These are phyloP conservation scores for Linnemannia schmuckeri DNA, from an alignment of 192 early-diverging fungal genomes.

Conservation along the genomic window DNA sequence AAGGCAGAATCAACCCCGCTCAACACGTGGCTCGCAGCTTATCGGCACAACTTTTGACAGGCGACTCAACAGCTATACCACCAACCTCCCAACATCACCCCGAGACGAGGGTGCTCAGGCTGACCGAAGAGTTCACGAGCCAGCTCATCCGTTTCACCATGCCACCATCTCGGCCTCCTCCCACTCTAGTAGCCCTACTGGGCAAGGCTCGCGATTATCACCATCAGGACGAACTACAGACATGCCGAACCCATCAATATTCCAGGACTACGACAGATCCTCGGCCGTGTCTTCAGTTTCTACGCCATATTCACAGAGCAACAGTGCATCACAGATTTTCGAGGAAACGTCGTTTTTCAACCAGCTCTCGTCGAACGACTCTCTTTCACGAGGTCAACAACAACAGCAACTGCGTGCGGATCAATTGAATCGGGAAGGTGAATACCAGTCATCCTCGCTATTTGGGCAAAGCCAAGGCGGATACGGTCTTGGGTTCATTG, in stretches of 20 bases:
- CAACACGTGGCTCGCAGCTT: slow-evolving; percentile 44
- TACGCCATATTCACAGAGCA: slow-evolving; percentile 53
- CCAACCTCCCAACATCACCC: slow-evolving; percentile 34
- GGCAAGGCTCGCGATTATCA: background rate
- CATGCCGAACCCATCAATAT: background rate
- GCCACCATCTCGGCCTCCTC: slow-evolving; percentile 33
- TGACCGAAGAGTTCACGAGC: slow-evolving; percentile 18
- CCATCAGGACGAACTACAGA: background rate
- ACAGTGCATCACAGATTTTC: slow-evolving; percentile 53
- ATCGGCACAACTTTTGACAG: slow-evolving; percentile 12
- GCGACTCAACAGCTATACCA: background rate
- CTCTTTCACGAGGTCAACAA: slow-evolving; percentile 35
- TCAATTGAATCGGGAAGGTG: background rate
- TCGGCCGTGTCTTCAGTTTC: slow-evolving; percentile 36
- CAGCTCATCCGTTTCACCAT: slow-evolving; percentile 45
- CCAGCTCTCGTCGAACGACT: slow-evolving; percentile 48
- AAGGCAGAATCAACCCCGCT: slow-evolving; percentile 28
- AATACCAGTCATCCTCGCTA: slow-evolving; percentile 8
- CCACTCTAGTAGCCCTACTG: background rate
- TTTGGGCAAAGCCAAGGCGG: slow-evolving; percentile 3
- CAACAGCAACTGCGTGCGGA: slow-evolving; percentile 11
- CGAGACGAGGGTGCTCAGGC: slow-evolving; percentile 10
- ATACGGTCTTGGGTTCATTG: slow-evolving; percentile 39
- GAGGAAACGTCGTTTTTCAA: slow-evolving; percentile 56
- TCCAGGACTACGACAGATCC: slow-evolving; percentile 40